phyloP scores from a whole-genome alignment of 192 early-diverging fungal genomes.

The Lunasporangiospora selenospora region DNA sequence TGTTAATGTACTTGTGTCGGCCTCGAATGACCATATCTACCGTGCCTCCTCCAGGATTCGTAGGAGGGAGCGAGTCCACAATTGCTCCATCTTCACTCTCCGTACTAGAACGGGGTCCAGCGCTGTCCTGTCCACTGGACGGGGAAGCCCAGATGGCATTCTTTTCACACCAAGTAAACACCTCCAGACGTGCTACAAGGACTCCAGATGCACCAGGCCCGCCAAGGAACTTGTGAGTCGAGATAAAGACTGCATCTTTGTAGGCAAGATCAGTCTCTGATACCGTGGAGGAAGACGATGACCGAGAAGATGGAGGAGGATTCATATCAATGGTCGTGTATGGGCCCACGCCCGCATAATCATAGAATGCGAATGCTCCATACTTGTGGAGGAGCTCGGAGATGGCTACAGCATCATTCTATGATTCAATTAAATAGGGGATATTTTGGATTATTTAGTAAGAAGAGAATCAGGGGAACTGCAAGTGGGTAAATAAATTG shows the following conservation, averaged over 20 bases:
- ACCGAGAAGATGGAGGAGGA: slow-evolving; percentile 5
- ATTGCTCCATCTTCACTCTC: slow-evolving; percentile 15
- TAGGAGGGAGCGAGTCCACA: slow-evolving; percentile 35
- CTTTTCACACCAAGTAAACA: slow-evolving; percentile 26
- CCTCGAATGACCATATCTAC: slow-evolving; percentile 48
- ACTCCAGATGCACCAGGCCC: slow-evolving; percentile 51
- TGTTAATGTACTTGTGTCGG: slow-evolving; percentile 28
- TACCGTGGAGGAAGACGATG: background rate
- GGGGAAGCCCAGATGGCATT: background rate
- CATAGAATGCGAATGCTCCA: slow-evolving; percentile 45
- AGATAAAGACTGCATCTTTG: slow-evolving; percentile 50
- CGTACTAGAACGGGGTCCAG: too few species aligned
- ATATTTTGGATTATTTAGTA: too few species aligned
- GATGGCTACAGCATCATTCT: slow-evolving; percentile 46
- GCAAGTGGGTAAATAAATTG: background rate
- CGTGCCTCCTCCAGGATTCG: slow-evolving; percentile 48
- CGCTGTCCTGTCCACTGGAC: background rate
- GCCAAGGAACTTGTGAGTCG: slow-evolving; percentile 57
- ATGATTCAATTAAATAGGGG: background rate
- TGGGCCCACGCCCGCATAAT: slow-evolving; percentile 50
- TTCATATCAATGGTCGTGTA: slow-evolving; percentile 45
- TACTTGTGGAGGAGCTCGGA: slow-evolving; percentile 45
- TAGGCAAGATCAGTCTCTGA: slow-evolving; percentile 42
- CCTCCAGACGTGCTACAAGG: slow-evolving; percentile 32
- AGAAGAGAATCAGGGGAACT: background rate